phyloP scores from a whole-genome alignment of 2,329 filamentous ascomycete genomes.

The Verticillium dahliae region DNA sequence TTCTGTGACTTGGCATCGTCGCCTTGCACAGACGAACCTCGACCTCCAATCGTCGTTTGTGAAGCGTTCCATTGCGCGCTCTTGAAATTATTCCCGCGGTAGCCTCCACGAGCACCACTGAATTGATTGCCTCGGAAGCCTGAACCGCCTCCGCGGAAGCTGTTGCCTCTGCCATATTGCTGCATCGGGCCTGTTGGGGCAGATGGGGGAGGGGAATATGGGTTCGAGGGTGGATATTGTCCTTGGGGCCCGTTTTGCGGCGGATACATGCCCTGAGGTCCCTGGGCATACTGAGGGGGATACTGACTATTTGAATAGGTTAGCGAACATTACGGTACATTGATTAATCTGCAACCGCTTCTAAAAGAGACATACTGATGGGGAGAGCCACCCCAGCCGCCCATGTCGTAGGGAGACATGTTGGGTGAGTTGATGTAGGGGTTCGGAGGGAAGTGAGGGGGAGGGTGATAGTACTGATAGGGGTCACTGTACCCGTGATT shows the following conservation, averaged over 20 bases:
- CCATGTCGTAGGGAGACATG: constrained; percentile 54
- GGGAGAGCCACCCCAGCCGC: constrained; percentile 39
- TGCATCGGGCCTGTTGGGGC: constrained; percentile 52
- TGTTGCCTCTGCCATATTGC: constrained; percentile 38
- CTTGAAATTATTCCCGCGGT: constrained; percentile 58
- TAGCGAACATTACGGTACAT: not conserved
- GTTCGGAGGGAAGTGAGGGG: constrained; percentile 50
- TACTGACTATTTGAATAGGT: constrained; percentile 47
- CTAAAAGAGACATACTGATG: constrained; percentile 16
- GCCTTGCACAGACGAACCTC: constrained; percentile 17
- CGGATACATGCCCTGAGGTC: constrained; percentile 45
- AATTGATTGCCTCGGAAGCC: constrained; percentile 56
- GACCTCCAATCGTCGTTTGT: constrained; percentile 34
- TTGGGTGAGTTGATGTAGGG: constrained; percentile 56
- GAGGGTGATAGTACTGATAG: constrained; percentile 49
- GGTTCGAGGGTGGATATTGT: constrained; percentile 43
- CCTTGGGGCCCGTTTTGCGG: constrained; percentile 46
- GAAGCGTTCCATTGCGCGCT: constrained; percentile 64
- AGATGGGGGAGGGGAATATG: constrained; percentile 46
- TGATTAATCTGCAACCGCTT: not conserved
- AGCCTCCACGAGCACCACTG: constrained; percentile 38
- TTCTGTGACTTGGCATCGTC: constrained; percentile 22
- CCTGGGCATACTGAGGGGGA: constrained; percentile 52
- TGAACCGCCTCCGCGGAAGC: constrained; percentile 40
- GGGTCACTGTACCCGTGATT: constrained; percentile 24